phyloP scores from a whole-genome alignment of 108 stramenopile genomes.

The Cyclostephanos invisitatus region DNA sequence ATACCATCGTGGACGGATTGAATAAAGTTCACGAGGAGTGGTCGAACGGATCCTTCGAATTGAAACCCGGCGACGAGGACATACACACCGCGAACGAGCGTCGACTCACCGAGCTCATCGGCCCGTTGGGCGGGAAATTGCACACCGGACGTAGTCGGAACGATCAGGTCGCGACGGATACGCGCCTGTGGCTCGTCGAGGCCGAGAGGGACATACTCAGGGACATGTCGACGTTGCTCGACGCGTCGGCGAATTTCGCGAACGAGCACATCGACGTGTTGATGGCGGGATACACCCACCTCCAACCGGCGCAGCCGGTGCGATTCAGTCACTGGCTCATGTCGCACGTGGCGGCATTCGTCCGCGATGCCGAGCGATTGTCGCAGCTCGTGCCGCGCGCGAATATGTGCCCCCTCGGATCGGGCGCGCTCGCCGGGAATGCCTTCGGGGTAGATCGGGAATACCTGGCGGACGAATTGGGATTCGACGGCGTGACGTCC shows the following conservation, averaged over 20 bases:
- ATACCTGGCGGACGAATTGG: constrained; percentile 89
- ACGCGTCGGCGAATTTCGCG: constrained; percentile 74
- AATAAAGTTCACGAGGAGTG: constrained; percentile 89
- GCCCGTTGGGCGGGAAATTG: constrained; percentile 92
- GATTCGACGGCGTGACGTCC: constrained; percentile 90
- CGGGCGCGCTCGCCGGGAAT: constrained; percentile 98
- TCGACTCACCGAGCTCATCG: constrained; percentile 95
- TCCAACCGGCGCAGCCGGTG: constrained; percentile 98
- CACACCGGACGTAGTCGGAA: constrained; percentile 98
- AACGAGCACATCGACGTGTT: constrained; percentile 89
- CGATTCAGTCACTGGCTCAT: constrained; percentile 97
- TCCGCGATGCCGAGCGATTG: constrained; percentile 93
- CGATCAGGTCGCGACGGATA: constrained; percentile 97
- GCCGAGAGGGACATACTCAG: constrained; percentile 81
- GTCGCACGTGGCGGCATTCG: constrained; percentile 91
- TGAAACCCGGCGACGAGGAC: constrained; percentile 96
- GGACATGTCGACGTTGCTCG: constrained; percentile 73
- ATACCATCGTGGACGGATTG: constrained; percentile 74
- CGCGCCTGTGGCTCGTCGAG: constrained; percentile 94
- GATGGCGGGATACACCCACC: constrained; percentile 99
- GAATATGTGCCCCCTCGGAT: constrained; percentile 94
- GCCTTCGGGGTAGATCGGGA: constrained; percentile 97
- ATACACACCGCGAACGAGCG: constrained; percentile 99
- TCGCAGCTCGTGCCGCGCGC: constrained; percentile 86
- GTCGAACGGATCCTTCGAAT: constrained; percentile 84